Conservation (phyloP, 192 early-diverging fungal genomes). For the Coemansia erecta region DNA sequence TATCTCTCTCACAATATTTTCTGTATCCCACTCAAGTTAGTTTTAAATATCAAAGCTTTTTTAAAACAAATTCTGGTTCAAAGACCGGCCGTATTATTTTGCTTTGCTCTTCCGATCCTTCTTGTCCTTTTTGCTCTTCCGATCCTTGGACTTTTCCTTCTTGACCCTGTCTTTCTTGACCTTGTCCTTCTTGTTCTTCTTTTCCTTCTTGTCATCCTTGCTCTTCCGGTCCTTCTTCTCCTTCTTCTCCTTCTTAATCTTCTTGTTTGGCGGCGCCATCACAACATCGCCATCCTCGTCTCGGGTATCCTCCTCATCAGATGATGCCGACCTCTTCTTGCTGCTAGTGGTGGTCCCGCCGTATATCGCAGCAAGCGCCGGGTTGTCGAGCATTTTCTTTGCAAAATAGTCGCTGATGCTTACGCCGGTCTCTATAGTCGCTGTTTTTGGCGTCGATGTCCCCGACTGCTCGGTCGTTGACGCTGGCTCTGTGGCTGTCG, state of each 20-base stretch:
- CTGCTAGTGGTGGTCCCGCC: constrained; percentile 9
- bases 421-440: constrained; percentile 23
- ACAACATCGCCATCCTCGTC: constrained; percentile 4
- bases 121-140: constrained; percentile 48
- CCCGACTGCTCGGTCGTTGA: constrained; percentile 12
- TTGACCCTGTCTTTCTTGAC: constrained; percentile 31
- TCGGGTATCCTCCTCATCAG: constrained; percentile 6
- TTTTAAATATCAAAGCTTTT: constrained; percentile 9
- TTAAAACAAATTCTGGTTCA: constrained; percentile 30
- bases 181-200: constrained; percentile 30
- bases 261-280: constrained; percentile 15
- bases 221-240: constrained; percentile 26
- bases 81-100: constrained; percentile 6
- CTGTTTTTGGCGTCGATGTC: constrained; percentile 13
- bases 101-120: constrained; percentile 23
- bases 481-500: not conserved
- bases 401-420: constrained; percentile 50
- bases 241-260: constrained; percentile 37
- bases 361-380: constrained; percentile 38
- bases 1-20: constrained; percentile 1
- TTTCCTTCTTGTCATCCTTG: constrained; percentile 18
- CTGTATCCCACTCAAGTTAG: too few relatives aligned
- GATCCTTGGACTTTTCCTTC: constrained; percentile 23
- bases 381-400: constrained; percentile 35
- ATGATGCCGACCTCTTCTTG: constrained; percentile 1